Conservation (phyloP, 129 eudicot species). For the Tanacetum coccineum region DNA sequence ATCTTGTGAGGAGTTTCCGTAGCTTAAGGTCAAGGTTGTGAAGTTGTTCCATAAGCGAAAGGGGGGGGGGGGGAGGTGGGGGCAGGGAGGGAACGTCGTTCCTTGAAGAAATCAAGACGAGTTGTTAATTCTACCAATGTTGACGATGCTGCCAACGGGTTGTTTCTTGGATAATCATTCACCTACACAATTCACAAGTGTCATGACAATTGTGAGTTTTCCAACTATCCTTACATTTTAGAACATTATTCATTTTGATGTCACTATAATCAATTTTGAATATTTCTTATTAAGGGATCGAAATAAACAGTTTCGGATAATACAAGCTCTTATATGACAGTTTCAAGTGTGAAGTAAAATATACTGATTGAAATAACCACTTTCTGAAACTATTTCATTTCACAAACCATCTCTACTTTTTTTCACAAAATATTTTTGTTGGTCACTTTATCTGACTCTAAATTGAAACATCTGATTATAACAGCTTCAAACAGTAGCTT, state of each 20-base stretch:
- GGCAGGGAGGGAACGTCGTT: conserved; percentile 86
- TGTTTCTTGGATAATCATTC: conserved; percentile 52
- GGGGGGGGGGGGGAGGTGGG: too few relatives aligned
- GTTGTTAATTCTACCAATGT: conserved; percentile 86
- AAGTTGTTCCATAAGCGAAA: conserved; percentile 94
- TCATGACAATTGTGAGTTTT: neutral
- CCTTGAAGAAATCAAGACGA: conserved; percentile 95
- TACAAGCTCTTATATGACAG: too few relatives aligned
- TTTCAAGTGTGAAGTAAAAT: neutral
- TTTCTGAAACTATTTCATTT: neutral
- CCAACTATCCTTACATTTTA: too few relatives aligned
- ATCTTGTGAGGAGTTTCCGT: conserved; percentile 57
- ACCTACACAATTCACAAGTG: conserved; percentile 40
- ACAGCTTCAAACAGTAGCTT: neutral
- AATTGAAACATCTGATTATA: neutral
- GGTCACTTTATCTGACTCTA: neutral
- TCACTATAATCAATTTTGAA: too few relatives aligned
- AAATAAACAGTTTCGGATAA: too few relatives aligned
- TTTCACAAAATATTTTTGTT: neutral
- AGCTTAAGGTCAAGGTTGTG: conserved; percentile 74
- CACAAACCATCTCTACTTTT: neutral
- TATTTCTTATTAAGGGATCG: neutral
- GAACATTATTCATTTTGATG: too few relatives aligned
- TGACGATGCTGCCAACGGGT: conserved; percentile 68
- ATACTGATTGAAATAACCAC: neutral